Evolutionary conservation across 148 eudicot genomes (phyloP).

Genomic region (Spergularia bocconei): DNA sequence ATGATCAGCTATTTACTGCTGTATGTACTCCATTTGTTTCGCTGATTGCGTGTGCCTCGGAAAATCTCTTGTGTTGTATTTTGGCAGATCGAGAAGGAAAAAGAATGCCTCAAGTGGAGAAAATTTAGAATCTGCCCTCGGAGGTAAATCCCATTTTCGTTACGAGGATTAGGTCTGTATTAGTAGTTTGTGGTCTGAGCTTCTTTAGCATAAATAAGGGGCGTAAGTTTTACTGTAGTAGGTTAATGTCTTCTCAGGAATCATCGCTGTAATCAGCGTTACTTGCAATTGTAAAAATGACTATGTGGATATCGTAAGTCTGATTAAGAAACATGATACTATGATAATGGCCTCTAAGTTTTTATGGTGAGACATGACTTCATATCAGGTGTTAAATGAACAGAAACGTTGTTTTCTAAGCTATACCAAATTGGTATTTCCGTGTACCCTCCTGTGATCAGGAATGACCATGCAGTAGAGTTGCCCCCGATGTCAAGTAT

Average conservation of each 20-base stretch:
- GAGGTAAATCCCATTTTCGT: constrained; percentile 31
- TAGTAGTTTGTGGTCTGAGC: constrained; percentile 5
- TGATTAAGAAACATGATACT: background rate
- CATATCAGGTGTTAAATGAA: background rate
- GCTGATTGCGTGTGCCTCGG: background rate
- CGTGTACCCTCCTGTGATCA: too few species aligned
- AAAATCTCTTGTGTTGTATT: background rate
- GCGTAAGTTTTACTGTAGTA: background rate
- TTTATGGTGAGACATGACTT: background rate
- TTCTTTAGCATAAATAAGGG: background rate
- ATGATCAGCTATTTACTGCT: background rate
- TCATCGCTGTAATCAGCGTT: background rate
- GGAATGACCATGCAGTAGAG: background rate
- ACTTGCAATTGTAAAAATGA: background rate
- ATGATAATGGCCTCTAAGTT: background rate
- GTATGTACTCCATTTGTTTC: background rate
- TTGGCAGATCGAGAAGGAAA: constrained; percentile 49
- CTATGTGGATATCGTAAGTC: background rate
- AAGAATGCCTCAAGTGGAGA: constrained; percentile 49
- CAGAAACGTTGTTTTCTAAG: background rate
- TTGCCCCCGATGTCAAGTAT: background rate
- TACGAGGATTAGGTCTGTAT: background rate
- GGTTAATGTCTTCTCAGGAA: background rate
- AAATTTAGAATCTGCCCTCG: constrained; percentile 38
- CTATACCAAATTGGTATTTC: background rate